phyloP scores from a whole-genome alignment of 2,329 filamentous ascomycete genomes.

The Cladosporium sp. region DNA sequence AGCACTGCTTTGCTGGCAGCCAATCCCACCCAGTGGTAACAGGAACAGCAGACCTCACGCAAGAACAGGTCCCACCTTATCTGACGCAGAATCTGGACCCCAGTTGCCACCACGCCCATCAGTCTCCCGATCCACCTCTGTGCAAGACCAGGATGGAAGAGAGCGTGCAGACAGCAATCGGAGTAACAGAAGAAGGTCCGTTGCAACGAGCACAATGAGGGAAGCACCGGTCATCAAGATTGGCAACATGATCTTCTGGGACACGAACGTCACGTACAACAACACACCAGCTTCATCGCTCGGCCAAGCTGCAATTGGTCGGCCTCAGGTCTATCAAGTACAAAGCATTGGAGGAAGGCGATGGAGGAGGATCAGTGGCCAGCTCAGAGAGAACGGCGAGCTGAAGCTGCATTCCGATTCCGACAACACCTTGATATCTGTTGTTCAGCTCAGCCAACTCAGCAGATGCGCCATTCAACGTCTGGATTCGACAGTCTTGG shows the following conservation, averaged over 20 bases:
- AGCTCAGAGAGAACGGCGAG: slow-evolving; percentile 89
- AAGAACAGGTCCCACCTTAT: slow-evolving; percentile 15
- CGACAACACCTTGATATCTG: slow-evolving; percentile 72
- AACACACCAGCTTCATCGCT: slow-evolving; percentile 29
- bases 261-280: slow-evolving; percentile 57
- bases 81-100: slow-evolving; percentile 24
- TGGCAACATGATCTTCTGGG: slow-evolving; percentile 68
- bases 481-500: slow-evolving; percentile 82
- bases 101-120: slow-evolving; percentile 18
- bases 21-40: slow-evolving; percentile 58
- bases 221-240: slow-evolving; percentile 90
- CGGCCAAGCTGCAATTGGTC: slow-evolving; percentile 18
- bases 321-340: slow-evolving; percentile 52
- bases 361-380: slow-evolving; percentile 89
- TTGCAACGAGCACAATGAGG: slow-evolving; percentile 51
- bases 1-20: slow-evolving; percentile 76
- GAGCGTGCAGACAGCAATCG: slow-evolving; percentile 26
- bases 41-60: slow-evolving; percentile 48
- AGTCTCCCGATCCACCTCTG: slow-evolving; percentile 5
- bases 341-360: slow-evolving; percentile 57
- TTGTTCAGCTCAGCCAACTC: slow-evolving; percentile 83
- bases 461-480: slow-evolving; percentile 88
- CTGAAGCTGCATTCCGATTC: slow-evolving; percentile 87
- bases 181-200: slow-evolving; percentile 41
- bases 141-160: slow-evolving; percentile 11